phyloP scores from a whole-genome alignment of 1,139 yeast species.

The Yamadazyma triangularis region DNA sequence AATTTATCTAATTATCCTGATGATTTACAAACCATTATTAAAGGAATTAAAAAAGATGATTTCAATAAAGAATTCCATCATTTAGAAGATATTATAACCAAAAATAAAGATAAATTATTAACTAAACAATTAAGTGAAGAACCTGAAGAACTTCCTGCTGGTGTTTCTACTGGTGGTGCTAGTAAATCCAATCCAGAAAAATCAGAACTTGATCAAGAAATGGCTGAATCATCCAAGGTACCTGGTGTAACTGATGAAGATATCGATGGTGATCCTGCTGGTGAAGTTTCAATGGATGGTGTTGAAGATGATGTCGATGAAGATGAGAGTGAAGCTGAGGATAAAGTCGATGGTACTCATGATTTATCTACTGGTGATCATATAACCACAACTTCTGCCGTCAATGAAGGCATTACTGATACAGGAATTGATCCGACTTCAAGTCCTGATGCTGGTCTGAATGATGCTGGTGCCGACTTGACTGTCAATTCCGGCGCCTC shows the following conservation, averaged over 20 bases:
- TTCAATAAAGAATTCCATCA: slow-evolving; percentile 30
- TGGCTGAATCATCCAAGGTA: slow-evolving; percentile 10
- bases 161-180: too few relatives aligned
- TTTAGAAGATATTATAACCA: slow-evolving; percentile 16
- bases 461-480: too few relatives aligned
- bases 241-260: slow-evolving; percentile 16
- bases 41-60: slow-evolving; percentile 21
- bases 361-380: background rate
- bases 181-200: slow-evolving; percentile 6
- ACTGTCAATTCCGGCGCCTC: too few relatives aligned
- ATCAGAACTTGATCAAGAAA: slow-evolving; percentile 12
- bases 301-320: slow-evolving; percentile 6
- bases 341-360: slow-evolving; percentile 2
- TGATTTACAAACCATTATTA: slow-evolving; percentile 18
- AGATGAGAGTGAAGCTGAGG: too few relatives aligned
- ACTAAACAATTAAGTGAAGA: slow-evolving; percentile 7
- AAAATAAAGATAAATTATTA: slow-evolving; percentile 5
- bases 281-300: slow-evolving; percentile 16
- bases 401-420: too few relatives aligned
- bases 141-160: too few relatives aligned
- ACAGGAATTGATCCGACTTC: too few relatives aligned
- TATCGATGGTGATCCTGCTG: slow-evolving; percentile 5
- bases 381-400: background rate
- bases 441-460: too few relatives aligned
- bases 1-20: slow-evolving; percentile 13